phyloP scores from a whole-genome alignment of 2,329 filamentous ascomycete species.

The Fusarium sp. region DNA sequence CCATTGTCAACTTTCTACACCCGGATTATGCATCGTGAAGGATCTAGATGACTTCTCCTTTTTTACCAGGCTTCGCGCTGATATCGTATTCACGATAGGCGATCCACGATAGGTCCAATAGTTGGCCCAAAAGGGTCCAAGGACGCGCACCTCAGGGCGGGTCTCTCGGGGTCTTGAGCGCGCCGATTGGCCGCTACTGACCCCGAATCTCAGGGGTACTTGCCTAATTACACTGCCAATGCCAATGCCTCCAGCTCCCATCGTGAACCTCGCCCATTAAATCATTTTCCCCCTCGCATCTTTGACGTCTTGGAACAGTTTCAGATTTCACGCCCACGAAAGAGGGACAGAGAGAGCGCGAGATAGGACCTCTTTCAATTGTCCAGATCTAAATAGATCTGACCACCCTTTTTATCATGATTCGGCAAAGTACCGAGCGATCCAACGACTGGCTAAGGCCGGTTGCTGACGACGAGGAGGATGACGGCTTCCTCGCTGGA shows the following conservation, averaged over 20 bases:
- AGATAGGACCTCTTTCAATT: background rate
- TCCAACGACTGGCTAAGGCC: constrained; percentile 42
- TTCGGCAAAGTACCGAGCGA: constrained; percentile 38
- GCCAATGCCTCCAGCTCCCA: background rate
- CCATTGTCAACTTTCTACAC: background rate
- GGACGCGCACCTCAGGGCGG: constrained; percentile 29
- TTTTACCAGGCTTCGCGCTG: background rate
- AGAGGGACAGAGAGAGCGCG: background rate
- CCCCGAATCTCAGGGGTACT: constrained; percentile 22
- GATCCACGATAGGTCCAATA: constrained; percentile 19
- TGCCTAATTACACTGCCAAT: constrained; percentile 5
- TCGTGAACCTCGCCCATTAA: constrained; percentile 11
- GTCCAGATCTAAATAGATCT: background rate
- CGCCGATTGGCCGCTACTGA: constrained; percentile 6
- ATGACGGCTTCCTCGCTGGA: constrained; percentile 41
- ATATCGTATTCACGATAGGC: constrained; percentile 16
- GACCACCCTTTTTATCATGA: constrained; percentile 18
- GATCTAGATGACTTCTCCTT: background rate
- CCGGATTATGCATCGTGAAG: background rate
- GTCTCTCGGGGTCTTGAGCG: background rate
- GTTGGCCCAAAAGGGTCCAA: constrained; percentile 19
- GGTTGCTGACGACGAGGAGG: constrained; percentile 41
- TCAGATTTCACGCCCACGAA: background rate
- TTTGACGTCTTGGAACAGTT: constrained; percentile 6
- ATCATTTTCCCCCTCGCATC: constrained; percentile 6